A percentile compares a stretch with the other conserved stretches of the same genome.
phyloP scores from a whole-genome alignment of 129 eudicot genomes.

The Gnaphalium uliginosum region DNA sequence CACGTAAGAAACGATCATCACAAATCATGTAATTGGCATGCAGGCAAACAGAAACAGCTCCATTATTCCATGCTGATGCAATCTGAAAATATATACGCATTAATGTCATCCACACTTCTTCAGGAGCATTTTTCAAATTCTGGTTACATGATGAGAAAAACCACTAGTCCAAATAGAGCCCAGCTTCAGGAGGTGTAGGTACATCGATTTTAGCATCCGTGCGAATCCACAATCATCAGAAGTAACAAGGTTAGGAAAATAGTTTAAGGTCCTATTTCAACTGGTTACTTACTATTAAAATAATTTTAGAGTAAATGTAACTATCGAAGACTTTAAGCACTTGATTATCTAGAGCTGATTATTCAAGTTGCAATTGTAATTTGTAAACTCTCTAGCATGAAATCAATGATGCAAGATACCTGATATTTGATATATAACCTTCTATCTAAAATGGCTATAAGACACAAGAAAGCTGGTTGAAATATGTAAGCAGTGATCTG shows the following conservation, averaged over 20 bases:
- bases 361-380: background rate
- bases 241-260: conserved; percentile 3
- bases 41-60: background rate
- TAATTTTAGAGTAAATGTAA: background rate
- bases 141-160: conserved; percentile 63
- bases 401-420: background rate
- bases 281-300: too few species aligned
- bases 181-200: conserved; percentile 96
- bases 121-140: background rate
- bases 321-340: background rate
- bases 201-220: conserved; percentile 57
- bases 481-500: background rate
- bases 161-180: conserved; percentile 81
- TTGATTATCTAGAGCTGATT: background rate
- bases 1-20: conserved; percentile 24
- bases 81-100: background rate
- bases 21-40: conserved; percentile 4
- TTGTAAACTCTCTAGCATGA: background rate
- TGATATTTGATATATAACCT: background rate
- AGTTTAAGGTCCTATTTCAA: background rate
- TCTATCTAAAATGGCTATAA: background rate
- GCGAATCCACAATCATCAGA: conserved; percentile 34
- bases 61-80: background rate
- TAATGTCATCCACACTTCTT: background rate
- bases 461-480: background rate